A percentile compares a stretch with the other conserved stretches of the same genome.
Evolutionary conservation across 306 rosid genomes (phyloP).

Genomic region (Dryas drummondii): DNA sequence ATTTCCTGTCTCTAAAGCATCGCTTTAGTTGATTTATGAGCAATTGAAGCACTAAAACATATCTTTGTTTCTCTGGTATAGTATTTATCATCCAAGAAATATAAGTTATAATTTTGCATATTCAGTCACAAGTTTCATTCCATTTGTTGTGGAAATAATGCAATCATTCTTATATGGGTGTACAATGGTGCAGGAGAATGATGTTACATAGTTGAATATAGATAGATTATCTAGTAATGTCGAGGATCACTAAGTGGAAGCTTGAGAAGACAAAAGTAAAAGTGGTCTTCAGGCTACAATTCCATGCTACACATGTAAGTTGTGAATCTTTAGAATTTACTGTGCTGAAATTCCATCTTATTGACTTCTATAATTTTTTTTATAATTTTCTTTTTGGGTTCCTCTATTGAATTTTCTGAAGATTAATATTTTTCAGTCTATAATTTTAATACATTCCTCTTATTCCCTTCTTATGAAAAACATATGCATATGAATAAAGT

Average conservation of each 20-base stretch:
- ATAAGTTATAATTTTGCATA: slow-evolving; percentile 3
- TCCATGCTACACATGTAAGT: slow-evolving; percentile 97
- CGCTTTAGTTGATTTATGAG: neutral
- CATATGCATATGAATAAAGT: neutral
- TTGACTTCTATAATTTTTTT: neutral
- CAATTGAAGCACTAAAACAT: neutral
- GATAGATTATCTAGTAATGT: slow-evolving; percentile 59
- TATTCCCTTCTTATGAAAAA: neutral
- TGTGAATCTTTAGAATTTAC: neutral
- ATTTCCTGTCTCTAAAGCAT: too few relatives aligned
- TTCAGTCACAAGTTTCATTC: neutral
- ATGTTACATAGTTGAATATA: slow-evolving; percentile 34
- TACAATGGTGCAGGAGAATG: slow-evolving; percentile 32
- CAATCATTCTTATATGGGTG: neutral
- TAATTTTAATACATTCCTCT: neutral
- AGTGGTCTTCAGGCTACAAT: slow-evolving; percentile 96
- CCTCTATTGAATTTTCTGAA: neutral
- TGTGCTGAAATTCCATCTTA: neutral
- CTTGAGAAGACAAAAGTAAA: slow-evolving; percentile 96
- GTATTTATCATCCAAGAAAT: neutral
- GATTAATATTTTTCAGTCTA: neutral
- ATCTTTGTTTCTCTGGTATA: neutral
- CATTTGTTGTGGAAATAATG: neutral
- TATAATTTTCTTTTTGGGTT: slow-evolving; percentile 20
- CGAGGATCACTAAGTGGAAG: slow-evolving; percentile 89